Evolutionary conservation across 306 rosid species (phyloP), one percentile per base, ranked within the genome.

Genomic region (Arachis hypogaea): DNA sequence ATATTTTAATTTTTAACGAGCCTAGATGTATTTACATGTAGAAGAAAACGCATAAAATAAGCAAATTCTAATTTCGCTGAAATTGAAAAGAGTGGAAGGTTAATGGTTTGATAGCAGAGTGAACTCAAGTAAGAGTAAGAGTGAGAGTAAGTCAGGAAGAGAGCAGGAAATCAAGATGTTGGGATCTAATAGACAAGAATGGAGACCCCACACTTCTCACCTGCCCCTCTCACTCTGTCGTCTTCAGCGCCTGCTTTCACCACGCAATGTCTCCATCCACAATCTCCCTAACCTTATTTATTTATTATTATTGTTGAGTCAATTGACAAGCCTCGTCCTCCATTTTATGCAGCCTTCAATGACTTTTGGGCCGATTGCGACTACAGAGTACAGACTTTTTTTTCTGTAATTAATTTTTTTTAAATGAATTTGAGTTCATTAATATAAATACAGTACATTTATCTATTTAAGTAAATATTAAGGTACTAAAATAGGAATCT

Each of bases 161-260:
- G 6, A 73, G 3, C 2, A 10, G 33, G 72, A 61, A 71, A 29
- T 46, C 44, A 60, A 67, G 12, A 68, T 87, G 90, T 80, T 84
- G 88, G 90, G 89, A 89, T 84, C 86, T 89, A 60, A 63, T 80
- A 81, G 91, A 87, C 90, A 84, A 89, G 78, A 54, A 80, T 89
- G 84, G 84, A 89, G 80, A 54, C 82, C 91, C 86, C 86, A 80
- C 83, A n/a, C 69, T 67, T 42, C 30, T 47, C 7, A 73, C 14
- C 7, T 28, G 18, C 61, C 64, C 42, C 51, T 49, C 71, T 45
- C 36, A 7, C 55, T 49, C 14, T 46, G 42, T 14, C 80, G 50
- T 65, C 18, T 50, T 59, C 6, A 8, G 80, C 71, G 71, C 76
- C 61, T 85, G 63, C 2, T 1, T 0, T 2, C 59, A 67, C 64